These are phyloP conservation scores for Achaetomium macrosporum DNA, from an alignment of 2,329 filamentous ascomycete species.

Conservation along the genomic window DNA sequence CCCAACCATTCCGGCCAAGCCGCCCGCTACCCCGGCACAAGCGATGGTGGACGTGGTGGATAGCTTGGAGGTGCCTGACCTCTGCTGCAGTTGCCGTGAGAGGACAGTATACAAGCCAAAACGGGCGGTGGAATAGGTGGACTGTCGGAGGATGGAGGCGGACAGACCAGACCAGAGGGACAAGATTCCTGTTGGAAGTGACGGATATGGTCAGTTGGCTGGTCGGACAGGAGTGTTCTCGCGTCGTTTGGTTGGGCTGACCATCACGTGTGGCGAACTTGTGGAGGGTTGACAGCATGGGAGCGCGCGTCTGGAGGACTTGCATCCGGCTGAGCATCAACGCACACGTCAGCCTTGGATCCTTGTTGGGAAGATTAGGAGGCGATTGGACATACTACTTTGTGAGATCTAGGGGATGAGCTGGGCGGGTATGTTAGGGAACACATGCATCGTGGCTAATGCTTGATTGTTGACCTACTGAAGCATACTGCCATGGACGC, in stretches of 20 bases:
- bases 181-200: conserved; percentile 10
- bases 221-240: background rate
- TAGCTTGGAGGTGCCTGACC: conserved; percentile 9
- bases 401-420: conserved; percentile 22
- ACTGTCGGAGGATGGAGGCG: conserved; percentile 22
- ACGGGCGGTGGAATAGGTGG: conserved; percentile 24
- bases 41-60: conserved; percentile 16
- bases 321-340: conserved; percentile 19
- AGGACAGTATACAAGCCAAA: conserved; percentile 21
- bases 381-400: conserved; percentile 17
- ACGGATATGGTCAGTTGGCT: background rate
- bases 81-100: conserved; percentile 14
- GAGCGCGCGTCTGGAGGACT: conserved; percentile 19
- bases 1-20: conserved; percentile 21
- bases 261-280: conserved; percentile 21
- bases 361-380: background rate
- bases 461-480: conserved; percentile 15
- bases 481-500: conserved; percentile 24
- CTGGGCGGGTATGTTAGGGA: conserved; percentile 11
- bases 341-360: background rate
- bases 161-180: conserved; percentile 23
- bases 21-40: conserved; percentile 19
- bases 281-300: conserved; percentile 22
- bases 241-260: background rate
- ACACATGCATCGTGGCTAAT: background rate